Evolutionary conservation across 1,139 yeast species (phyloP).

Genomic region (Ogataea hybrid): DNA sequence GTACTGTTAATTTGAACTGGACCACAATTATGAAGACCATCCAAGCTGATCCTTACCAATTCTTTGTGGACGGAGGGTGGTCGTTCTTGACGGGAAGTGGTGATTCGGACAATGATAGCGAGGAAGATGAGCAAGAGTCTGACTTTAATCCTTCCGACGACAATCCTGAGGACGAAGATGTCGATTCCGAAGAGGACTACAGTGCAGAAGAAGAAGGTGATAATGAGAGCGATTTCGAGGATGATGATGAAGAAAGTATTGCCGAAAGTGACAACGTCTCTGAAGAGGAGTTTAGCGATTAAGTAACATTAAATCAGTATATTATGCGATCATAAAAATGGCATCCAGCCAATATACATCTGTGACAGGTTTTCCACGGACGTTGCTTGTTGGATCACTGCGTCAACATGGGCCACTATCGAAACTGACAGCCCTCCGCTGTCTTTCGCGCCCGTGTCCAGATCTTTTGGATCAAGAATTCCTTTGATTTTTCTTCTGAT

Average conservation of each 20-base stretch:
- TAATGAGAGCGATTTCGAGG: constrained; percentile 43
- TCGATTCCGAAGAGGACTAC: constrained; percentile 49
- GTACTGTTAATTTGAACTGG: constrained; percentile 97
- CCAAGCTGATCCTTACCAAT: constrained; percentile 89
- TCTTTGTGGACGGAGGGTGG: constrained; percentile 97
- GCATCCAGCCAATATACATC: constrained; percentile 97
- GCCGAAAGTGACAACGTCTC: constrained; percentile 46
- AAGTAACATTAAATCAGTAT: constrained; percentile 3
- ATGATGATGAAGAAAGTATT: constrained; percentile 39
- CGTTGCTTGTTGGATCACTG: constrained; percentile 80
- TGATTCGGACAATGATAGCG: constrained; percentile 54
- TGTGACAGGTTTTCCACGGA: constrained; percentile 67
- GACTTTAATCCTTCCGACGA: constrained; percentile 62
- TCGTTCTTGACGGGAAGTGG: constrained; percentile 74
- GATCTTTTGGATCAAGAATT: constrained; percentile 64
- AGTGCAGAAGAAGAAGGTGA: constrained; percentile 40
- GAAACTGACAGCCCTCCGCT: constrained; percentile 72
- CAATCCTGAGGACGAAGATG: constrained; percentile 76
- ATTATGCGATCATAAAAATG: constrained; percentile 44
- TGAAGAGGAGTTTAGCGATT: constrained; percentile 32
- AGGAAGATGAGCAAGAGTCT: constrained; percentile 46
- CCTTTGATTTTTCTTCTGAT: constrained; percentile 86
- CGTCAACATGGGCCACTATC: constrained; percentile 90
- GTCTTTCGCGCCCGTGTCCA: constrained; percentile 33
- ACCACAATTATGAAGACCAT: constrained; percentile 92